These are phyloP conservation scores for Tympanopsis confertula DNA, from an alignment of 2,329 filamentous ascomycete genomes.

Conservation along the genomic window DNA sequence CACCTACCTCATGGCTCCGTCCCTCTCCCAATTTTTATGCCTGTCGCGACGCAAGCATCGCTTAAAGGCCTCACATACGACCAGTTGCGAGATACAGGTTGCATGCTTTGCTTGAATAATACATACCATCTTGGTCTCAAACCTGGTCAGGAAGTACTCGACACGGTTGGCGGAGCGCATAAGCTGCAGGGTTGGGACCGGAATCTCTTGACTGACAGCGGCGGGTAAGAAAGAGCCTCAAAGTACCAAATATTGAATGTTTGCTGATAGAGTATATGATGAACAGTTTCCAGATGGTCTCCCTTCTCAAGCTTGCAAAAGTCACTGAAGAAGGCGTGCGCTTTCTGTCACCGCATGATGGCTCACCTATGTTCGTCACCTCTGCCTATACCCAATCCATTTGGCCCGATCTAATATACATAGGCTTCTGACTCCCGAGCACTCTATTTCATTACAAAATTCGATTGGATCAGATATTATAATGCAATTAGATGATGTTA, in stretches of 20 bases:
- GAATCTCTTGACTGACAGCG: conserved; percentile 45
- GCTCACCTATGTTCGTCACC: conserved; percentile 40
- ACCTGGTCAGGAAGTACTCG: conserved; percentile 52
- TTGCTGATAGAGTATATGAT: conserved; percentile 14
- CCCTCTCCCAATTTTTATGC: conserved; percentile 59
- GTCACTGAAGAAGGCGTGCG: conserved; percentile 60
- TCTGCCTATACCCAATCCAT: not conserved
- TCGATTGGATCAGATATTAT: conserved; percentile 63
- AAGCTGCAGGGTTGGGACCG: conserved; percentile 57
- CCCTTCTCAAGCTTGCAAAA: conserved; percentile 54
- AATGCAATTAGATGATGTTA: conserved; percentile 65
- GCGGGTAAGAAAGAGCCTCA: not conserved
- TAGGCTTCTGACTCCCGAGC: conserved; percentile 53
- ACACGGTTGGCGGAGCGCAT: conserved; percentile 54
- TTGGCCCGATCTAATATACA: not conserved
- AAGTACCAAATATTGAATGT: too few species aligned
- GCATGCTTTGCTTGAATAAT: conserved; percentile 57
- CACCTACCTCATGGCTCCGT: conserved; percentile 56
- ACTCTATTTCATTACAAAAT: conserved; percentile 61
- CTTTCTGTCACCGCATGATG: conserved; percentile 58
- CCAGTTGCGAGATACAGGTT: conserved; percentile 53
- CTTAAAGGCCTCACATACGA: conserved; percentile 57
- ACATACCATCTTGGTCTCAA: conserved; percentile 61
- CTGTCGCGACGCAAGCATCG: conserved; percentile 58
- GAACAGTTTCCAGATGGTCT: conserved; percentile 61